Base-by-base conservation (phyloP, 2,329 filamentous ascomycete genomes). In the Ceratocystis eucalypticola region DNA sequence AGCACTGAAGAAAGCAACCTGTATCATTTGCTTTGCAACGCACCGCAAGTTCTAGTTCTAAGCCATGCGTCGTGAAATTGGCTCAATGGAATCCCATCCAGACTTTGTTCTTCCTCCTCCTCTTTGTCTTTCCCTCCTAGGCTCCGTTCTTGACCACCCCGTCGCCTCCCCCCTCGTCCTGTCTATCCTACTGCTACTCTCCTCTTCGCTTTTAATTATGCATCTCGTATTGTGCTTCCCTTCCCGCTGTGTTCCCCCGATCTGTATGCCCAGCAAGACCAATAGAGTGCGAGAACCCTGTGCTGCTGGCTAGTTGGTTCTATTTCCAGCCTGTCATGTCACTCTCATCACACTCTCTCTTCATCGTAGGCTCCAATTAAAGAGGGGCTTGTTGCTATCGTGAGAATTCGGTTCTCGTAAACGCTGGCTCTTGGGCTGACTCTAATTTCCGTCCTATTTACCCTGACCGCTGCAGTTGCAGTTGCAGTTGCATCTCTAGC, bases 41-140 rank as follows among this genome's bases (percentile, higher is more conserved):
- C 10, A 15, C 48, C n/a, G n/a, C 48, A n/a, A 50, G 48, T 25
- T 25, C n/a, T 20, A 20, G 22, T 10, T 25, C 48, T 8, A n/a
- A n/a, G 55, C 55, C 55, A 59, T 59, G 55, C 28, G n/a, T 59
- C 55, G 17, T 59, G 55, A 59, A 59, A 59, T 59, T 59, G 28
- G 25, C 55, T 59, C 55, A 33, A 30, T 30, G 28, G 4, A 59
- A 37, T 59, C 55, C 55, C 55, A 59, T 59, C 55, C 55, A 59
- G 17, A 59, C 55, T 59, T 59, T 59, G 55, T 59, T 59, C 55
- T 59, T 33, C 15, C 5, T 33, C 28, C 5, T 59, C 55, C 22
- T 22, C 22, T 33, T 12, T 30, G 12, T 22, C 53, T 57, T 5
- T 30, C 6, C 10, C 15, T 17, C 10, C 25, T 6, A 10, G 20